Evolutionary conservation across 768 basidiomycete genomes (phyloP), one percentile per base, ranked within the genome.

Genomic region (Amanita phalloides): DNA sequence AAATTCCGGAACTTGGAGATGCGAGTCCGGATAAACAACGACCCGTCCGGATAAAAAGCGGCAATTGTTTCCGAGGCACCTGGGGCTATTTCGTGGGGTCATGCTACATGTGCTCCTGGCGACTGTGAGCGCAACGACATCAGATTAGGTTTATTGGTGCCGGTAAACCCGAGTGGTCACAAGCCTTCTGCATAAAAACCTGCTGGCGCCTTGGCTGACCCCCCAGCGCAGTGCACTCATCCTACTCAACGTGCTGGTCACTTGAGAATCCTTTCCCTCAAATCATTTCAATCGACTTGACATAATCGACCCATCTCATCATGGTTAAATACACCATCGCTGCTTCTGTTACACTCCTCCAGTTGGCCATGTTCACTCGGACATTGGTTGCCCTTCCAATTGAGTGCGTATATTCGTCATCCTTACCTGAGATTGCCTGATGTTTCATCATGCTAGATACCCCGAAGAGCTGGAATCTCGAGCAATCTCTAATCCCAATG

Each of bases 361-460:
- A 70, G 49, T 51, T 68, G 7, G 52, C 58, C 9, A 56, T 66
- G 42, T 63, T 62, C 42, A 54, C 68, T 3, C 58, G 64, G 3
- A 59, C 67, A 51, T 64, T 64, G 33, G 54, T 14, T 44, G 43
- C 13, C 30, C 68, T 36, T 64, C 63, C 4, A 67, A 66, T 52
- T 66, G 68, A 42, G 41, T 42, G 41, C 21, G 41, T 33, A 33
- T 25, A 23, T 11, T 42, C 3, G 14, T 38, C 21, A 20, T 21
- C 10, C 20, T 13, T 17, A 10, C n/a, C 20, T 11, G 3, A 20
- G 6, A 10, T 9, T 9, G 20, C 20, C 8, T 42, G 9, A 21
- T 20, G 23, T 5, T 42, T 23, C 4, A 3, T 10, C 20, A 33
- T 13, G 33, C 9, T 11, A 42, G 41, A 42, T 23, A 20, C 10